A percentile compares a stretch with the other conserved stretches of the same genome.
These are phyloP conservation scores for Ganoderma multipileum DNA, from an alignment of 1,284 basidiomycete genomes.

Conservation along the genomic window DNA sequence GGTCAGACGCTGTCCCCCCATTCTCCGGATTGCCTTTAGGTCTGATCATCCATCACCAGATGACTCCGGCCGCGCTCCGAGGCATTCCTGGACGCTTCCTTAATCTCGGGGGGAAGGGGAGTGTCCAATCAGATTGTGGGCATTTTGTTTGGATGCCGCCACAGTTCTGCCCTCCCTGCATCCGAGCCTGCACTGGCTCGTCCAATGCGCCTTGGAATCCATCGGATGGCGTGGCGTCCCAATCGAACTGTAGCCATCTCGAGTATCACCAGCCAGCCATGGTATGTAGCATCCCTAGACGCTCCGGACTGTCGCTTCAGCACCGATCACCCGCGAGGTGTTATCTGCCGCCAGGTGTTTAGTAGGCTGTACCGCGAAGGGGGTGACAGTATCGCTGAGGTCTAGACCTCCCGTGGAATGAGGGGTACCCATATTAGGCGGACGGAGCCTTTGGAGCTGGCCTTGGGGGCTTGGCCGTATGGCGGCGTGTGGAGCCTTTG, in stretches of 20 bases:
- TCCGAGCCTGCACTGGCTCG: background rate
- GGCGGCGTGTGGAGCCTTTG: background rate
- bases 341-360: background rate
- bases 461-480: background rate
- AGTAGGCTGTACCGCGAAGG: background rate
- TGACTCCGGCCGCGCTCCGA: slow-evolving; percentile 8
- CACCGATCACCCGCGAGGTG: background rate
- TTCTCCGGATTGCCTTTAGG: slow-evolving; percentile 13
- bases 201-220: background rate
- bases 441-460: background rate
- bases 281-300: background rate
- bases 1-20: slow-evolving; percentile 3
- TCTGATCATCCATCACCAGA: slow-evolving; percentile 11
- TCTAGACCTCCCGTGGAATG: background rate
- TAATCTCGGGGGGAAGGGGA: background rate
- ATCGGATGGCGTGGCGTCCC: background rate
- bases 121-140: slow-evolving; percentile 7
- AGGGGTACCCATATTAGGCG: background rate
- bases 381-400: background rate
- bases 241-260: background rate
- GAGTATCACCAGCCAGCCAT: background rate
- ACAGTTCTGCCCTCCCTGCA: background rate
- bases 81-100: background rate
- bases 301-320: background rate
- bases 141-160: slow-evolving; percentile 15